Conservation (phyloP, 768 basidiomycete genomes). For the Chalciporus chontae region DNA sequence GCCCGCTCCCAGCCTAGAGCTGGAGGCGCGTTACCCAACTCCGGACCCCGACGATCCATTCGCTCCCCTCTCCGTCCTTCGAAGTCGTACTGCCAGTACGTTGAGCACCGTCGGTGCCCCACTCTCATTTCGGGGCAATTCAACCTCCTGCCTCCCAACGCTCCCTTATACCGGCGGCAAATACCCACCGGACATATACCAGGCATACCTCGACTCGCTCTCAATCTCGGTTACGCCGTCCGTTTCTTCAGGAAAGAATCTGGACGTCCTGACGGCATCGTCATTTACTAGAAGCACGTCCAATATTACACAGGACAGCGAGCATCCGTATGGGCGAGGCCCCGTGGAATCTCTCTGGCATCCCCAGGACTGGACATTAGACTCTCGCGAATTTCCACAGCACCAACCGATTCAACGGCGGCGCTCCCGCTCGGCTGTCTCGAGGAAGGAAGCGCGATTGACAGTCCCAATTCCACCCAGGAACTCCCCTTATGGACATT, state of each 20-base stretch:
- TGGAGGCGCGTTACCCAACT: slow-evolving; percentile 54
- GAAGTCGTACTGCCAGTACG: slow-evolving; percentile 50
- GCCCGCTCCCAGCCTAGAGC: slow-evolving; percentile 50
- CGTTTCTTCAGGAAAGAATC: slow-evolving; percentile 7
- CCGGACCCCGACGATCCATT: slow-evolving; percentile 72
- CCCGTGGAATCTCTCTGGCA: slow-evolving; percentile 13
- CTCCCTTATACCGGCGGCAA: slow-evolving; percentile 31
- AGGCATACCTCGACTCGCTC: slow-evolving; percentile 19
- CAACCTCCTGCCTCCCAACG: slow-evolving; percentile 29
- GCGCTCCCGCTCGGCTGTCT: slow-evolving; percentile 33
- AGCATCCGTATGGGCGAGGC: slow-evolving; percentile 1
- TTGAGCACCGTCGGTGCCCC: slow-evolving; percentile 29
- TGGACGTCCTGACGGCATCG: slow-evolving; percentile 16
- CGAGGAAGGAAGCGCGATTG: slow-evolving; percentile 29
- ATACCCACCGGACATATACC: slow-evolving; percentile 33
- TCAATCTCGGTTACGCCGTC: slow-evolving; percentile 8
- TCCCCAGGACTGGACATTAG: slow-evolving; percentile 4
- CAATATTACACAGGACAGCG: slow-evolving; percentile 13
- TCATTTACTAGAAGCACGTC: slow-evolving; percentile 23
- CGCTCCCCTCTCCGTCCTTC: slow-evolving; percentile 62
- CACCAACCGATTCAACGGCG: slow-evolving; percentile 28
- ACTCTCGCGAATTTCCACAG: slow-evolving; percentile 10
- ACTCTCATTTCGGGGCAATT: slow-evolving; percentile 29
- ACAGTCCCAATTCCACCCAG: slow-evolving; percentile 21
- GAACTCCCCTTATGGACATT: slow-evolving; percentile 33